Evolutionary conservation across 352 stramenopile genomes (phyloP).

Genomic region (Globisporangium okanoganense): DNA sequence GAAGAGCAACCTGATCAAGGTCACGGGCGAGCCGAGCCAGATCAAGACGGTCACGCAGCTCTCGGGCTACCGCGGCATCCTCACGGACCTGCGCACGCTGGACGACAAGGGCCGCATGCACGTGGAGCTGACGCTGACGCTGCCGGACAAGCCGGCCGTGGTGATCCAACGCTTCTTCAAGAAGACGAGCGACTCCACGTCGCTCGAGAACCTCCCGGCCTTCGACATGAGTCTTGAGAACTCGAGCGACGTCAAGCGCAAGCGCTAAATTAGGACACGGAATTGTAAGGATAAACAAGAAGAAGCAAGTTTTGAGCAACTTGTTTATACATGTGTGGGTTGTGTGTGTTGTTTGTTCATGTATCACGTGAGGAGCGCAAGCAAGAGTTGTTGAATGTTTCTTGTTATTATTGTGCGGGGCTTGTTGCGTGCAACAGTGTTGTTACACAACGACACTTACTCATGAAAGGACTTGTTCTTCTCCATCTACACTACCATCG

Average conservation of each 20-base stretch:
- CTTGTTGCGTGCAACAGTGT: not conserved
- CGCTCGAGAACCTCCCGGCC: constrained; percentile 81
- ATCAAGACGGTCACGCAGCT: constrained; percentile 82
- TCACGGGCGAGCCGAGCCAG: constrained; percentile 65
- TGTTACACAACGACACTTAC: constrained; percentile 11
- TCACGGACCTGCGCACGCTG: constrained; percentile 70
- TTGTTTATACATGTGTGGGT: not conserved
- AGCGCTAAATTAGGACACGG: constrained; percentile 46
- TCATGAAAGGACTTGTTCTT: constrained; percentile 1
- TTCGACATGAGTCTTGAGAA: constrained; percentile 86
- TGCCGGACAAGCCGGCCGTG: constrained; percentile 70
- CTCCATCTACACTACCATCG: constrained; percentile 4
- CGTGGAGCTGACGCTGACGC: constrained; percentile 71
- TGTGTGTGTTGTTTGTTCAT: not conserved
- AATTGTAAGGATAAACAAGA: not conserved
- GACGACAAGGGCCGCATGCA: constrained; percentile 79
- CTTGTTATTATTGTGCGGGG: not conserved
- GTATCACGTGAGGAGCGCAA: not conserved
- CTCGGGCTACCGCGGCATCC: constrained; percentile 69
- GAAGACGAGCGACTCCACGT: constrained; percentile 85
- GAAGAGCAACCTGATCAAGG: constrained; percentile 86
- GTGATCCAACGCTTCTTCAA: constrained; percentile 85
- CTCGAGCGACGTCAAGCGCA: constrained; percentile 80
- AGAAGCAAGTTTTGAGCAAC: not conserved
- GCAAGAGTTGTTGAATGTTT: not conserved